These are phyloP conservation scores for Sesbania bispinosa DNA, from an alignment of 306 rosid genomes.

Conservation along the genomic window DNA sequence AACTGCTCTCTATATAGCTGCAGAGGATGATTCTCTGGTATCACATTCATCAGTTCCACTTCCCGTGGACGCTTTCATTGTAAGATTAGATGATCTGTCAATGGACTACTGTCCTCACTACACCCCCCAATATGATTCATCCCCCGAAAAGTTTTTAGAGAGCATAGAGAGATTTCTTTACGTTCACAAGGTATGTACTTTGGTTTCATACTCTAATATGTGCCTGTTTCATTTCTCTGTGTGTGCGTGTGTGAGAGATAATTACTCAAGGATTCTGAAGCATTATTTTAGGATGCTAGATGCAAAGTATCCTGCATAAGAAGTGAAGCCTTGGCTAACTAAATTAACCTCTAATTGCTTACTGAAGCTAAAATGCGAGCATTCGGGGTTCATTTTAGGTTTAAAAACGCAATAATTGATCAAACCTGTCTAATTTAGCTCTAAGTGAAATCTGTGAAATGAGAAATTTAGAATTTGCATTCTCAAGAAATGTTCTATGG, in stretches of 20 bases:
- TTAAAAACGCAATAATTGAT: background rate
- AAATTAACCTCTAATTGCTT: background rate
- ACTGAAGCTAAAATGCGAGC: background rate
- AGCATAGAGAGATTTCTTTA: constrained; percentile 77
- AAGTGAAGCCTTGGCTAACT: background rate
- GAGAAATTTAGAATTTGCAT: background rate
- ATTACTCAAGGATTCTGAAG: background rate
- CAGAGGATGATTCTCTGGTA: constrained; percentile 93
- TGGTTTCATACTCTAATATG: background rate
- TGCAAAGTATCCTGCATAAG: background rate
- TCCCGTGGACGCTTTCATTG: constrained; percentile 75
- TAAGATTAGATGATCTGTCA: constrained; percentile 75
- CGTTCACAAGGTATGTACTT: constrained; percentile 51
- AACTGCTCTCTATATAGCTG: constrained; percentile 76
- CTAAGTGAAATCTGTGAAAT: background rate
- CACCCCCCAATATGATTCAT: constrained; percentile 48
- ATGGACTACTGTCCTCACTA: constrained; percentile 76
- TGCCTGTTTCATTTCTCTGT: constrained; percentile 6
- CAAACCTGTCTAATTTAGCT: background rate
- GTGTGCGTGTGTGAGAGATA: background rate
- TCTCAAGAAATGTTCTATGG: background rate
- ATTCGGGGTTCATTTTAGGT: background rate
- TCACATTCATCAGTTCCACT: constrained; percentile 96
- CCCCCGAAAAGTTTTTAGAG: constrained; percentile 69
- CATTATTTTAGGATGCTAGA: background rate